Percentiles rank a stretch among this genome's conserved stretches.
phyloP scores from a whole-genome alignment of 2,329 filamentous ascomycete species.

The Xylariaceae sp. region DNA sequence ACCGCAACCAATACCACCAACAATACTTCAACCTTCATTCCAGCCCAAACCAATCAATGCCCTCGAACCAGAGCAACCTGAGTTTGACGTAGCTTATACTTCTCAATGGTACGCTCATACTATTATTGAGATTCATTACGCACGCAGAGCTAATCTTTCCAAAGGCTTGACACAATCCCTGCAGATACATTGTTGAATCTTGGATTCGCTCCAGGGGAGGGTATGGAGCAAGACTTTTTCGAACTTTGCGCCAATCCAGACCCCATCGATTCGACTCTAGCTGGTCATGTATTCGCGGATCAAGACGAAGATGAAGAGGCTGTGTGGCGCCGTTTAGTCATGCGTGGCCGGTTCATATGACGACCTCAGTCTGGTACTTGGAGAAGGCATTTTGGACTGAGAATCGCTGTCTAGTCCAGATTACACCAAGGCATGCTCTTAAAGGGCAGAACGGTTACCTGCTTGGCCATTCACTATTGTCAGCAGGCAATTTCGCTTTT shows the following conservation, averaged over 20 bases:
- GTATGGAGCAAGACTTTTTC: conserved; percentile 32
- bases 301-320: conserved; percentile 33
- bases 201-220: conserved; percentile 31
- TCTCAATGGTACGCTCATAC: conserved; percentile 27
- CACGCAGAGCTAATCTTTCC: conserved; percentile 8
- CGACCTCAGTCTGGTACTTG: no score
- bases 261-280: conserved; percentile 26
- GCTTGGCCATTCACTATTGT: no score
- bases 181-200: conserved; percentile 32
- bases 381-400: no score
- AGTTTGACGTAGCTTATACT: conserved; percentile 22
- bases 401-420: no score
- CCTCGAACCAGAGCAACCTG: conserved; percentile 8
- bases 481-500: no score
- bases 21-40: conserved; percentile 15
- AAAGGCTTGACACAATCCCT: conserved; percentile 31
- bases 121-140: background rate
- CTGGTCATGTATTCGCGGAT: conserved; percentile 20
- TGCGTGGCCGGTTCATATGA: conserved; percentile 31
- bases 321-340: conserved; percentile 32
- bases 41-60: conserved; percentile 10
- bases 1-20: no score
- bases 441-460: no score
- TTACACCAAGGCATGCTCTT: no score
- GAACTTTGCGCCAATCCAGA: conserved; percentile 33